Evolutionary conservation across 495 filamentous ascomycete species (phyloP).

Genomic region (Filosporella fistucella): DNA sequence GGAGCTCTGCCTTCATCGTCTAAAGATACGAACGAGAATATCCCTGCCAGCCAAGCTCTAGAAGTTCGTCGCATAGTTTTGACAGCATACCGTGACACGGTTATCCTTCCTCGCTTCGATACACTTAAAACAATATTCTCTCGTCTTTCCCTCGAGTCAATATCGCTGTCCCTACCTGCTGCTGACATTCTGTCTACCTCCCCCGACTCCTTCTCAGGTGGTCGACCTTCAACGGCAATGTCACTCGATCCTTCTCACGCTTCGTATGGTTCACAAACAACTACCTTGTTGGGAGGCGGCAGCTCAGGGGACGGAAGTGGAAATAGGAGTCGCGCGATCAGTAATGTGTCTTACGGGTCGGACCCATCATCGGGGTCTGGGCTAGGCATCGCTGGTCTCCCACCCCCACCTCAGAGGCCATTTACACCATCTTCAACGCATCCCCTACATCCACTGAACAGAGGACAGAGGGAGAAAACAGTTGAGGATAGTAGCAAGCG

Average conservation of each 20-base stretch:
- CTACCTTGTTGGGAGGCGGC: conserved; percentile 60
- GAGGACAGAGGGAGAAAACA: conserved; percentile 31
- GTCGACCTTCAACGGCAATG: conserved; percentile 63
- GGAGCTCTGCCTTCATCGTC: conserved; percentile 39
- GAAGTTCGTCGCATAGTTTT: conserved; percentile 88
- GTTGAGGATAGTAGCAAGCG: conserved; percentile 67
- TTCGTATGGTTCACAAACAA: conserved; percentile 71
- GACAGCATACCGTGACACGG: conserved; percentile 81
- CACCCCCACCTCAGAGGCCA: conserved; percentile 43
- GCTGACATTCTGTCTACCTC: conserved; percentile 19
- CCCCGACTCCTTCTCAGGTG: conserved; percentile 23
- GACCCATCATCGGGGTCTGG: conserved; percentile 29
- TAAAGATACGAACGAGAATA: conserved; percentile 23
- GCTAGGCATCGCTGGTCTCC: conserved; percentile 16
- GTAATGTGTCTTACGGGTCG: conserved; percentile 74
- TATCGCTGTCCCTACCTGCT: conserved; percentile 5
- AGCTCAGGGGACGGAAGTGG: conserved; percentile 38
- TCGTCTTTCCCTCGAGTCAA: conserved; percentile 70
- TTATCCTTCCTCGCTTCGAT: conserved; percentile 83
- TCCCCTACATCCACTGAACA: conserved; percentile 21
- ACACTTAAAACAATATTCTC: conserved; percentile 87
- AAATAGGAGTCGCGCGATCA: conserved; percentile 68
- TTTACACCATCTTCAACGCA: conserved; percentile 43
- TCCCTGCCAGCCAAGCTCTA: conserved; percentile 39
- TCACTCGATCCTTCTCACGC: conserved; percentile 65